These are phyloP conservation scores for Solanum hybrid DNA, from an alignment of 305 asterid species.

Conservation along the genomic window DNA sequence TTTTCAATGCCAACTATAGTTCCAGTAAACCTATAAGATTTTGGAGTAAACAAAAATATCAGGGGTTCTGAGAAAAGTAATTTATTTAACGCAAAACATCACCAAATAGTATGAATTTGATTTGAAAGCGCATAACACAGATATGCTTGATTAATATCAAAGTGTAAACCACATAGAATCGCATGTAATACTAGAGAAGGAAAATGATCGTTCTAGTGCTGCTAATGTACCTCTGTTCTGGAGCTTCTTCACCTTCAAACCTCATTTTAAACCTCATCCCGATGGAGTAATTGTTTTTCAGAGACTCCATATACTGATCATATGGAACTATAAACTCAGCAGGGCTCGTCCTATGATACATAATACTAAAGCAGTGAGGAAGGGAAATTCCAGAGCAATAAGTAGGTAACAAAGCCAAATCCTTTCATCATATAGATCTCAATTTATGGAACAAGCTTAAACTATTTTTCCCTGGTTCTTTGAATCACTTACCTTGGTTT, in stretches of 20 bases:
- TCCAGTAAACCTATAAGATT: slow-evolving; percentile 12
- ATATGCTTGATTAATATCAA: background rate
- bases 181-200: background rate
- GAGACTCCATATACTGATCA: slow-evolving; percentile 20
- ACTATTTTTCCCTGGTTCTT: background rate
- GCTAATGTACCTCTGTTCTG: slow-evolving; percentile 15
- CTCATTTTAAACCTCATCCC: slow-evolving; percentile 28
- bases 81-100: background rate
- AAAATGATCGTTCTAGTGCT: background rate
- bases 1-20: slow-evolving; percentile 14
- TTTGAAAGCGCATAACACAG: background rate
- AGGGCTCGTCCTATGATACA: slow-evolving; percentile 14
- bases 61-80: background rate
- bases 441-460: background rate
- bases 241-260: slow-evolving; percentile 28
- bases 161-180: background rate
- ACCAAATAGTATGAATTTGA: background rate
- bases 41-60: background rate
- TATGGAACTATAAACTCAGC: slow-evolving; percentile 18
- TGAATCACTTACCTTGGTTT: slow-evolving; percentile 16
- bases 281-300: slow-evolving; percentile 12
- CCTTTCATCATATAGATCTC: background rate
- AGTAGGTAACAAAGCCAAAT: background rate
- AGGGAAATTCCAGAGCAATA: background rate
- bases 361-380: background rate